These are phyloP conservation scores for Solioccasus polychromus DNA, from an alignment of 768 basidiomycete genomes.

Conservation along the genomic window DNA sequence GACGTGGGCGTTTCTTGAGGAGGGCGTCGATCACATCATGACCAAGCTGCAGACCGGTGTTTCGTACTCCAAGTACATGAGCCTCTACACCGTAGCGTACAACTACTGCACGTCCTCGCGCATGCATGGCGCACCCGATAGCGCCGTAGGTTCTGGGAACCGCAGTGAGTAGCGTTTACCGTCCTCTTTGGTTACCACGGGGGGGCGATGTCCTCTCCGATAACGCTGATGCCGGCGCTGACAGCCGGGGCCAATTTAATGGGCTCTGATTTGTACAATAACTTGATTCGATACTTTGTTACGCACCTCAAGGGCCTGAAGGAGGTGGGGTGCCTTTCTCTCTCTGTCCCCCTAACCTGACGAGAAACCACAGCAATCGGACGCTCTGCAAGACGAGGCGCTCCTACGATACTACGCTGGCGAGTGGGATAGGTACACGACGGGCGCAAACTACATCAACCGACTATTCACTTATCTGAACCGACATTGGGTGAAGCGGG, in stretches of 20 bases:
- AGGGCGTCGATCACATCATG: slow-evolving; percentile 89
- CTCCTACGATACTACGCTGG: slow-evolving; percentile 86
- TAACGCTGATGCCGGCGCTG: slow-evolving; percentile 18
- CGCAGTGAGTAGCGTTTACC: slow-evolving; percentile 51
- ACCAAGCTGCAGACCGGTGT: slow-evolving; percentile 86
- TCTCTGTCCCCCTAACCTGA: slow-evolving; percentile 13
- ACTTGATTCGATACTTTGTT: slow-evolving; percentile 88
- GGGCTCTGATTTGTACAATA: slow-evolving; percentile 96
- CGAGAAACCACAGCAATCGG: slow-evolving; percentile 55
- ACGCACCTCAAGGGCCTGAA: slow-evolving; percentile 68
- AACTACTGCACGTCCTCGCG: slow-evolving; percentile 95
- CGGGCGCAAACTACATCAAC: slow-evolving; percentile 95
- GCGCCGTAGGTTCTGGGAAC: slow-evolving; percentile 33
- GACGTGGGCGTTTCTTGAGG: slow-evolving; percentile 88
- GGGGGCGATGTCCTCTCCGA: slow-evolving; percentile 24
- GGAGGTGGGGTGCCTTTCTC: slow-evolving; percentile 47
- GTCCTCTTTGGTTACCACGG: slow-evolving; percentile 10
- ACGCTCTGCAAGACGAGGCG: slow-evolving; percentile 79
- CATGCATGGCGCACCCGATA: slow-evolving; percentile 53
- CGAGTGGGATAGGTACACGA: slow-evolving; percentile 97
- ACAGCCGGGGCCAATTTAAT: slow-evolving; percentile 90
- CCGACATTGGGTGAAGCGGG: slow-evolving; percentile 98
- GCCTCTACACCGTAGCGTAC: slow-evolving; percentile 88
- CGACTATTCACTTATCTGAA: slow-evolving; percentile 97
- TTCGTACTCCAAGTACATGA: slow-evolving; percentile 88